Conservation (phyloP, 1,139 yeast species). For the Debaryomyces subglobosus region DNA sequence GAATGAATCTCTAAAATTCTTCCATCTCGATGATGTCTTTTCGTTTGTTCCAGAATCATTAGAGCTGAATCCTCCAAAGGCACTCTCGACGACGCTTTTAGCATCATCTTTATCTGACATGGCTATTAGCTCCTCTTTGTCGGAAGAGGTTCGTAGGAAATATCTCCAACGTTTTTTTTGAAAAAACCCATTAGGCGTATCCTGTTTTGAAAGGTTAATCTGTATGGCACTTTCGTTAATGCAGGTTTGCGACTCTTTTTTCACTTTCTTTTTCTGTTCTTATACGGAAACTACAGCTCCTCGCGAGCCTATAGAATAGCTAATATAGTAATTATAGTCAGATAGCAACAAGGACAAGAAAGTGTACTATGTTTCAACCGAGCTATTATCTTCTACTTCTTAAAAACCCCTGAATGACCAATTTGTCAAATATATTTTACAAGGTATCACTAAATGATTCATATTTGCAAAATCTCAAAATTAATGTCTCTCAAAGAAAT, state of each 20-base stretch:
- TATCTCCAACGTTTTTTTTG: conserved; percentile 2
- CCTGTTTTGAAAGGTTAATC: conserved; percentile 2
- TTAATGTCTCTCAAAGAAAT: too few relatives aligned
- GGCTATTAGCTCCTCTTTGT: background rate
- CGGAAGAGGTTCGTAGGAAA: background rate
- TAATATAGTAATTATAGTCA: background rate
- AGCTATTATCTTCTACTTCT: too few relatives aligned
- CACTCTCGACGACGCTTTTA: background rate
- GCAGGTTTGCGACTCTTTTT: background rate
- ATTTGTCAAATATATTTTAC: too few relatives aligned
- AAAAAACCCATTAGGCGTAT: background rate
- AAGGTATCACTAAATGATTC: too few relatives aligned
- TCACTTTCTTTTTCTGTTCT: background rate
- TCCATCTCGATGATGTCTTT: conserved; percentile 18
- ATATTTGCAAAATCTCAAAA: too few relatives aligned
- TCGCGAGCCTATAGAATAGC: background rate
- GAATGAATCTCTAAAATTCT: conserved; percentile 38
- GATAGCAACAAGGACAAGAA: background rate
- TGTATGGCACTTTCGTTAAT: conserved; percentile 3
- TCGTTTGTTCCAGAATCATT: background rate
- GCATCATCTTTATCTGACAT: conserved; percentile 4
- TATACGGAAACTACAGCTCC: background rate
- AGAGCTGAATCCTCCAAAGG: background rate
- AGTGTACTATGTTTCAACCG: too few relatives aligned
- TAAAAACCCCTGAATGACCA: too few relatives aligned